Conservation (phyloP, 768 basidiomycete genomes). For the Tylopilus rubrobrunneus region DNA sequence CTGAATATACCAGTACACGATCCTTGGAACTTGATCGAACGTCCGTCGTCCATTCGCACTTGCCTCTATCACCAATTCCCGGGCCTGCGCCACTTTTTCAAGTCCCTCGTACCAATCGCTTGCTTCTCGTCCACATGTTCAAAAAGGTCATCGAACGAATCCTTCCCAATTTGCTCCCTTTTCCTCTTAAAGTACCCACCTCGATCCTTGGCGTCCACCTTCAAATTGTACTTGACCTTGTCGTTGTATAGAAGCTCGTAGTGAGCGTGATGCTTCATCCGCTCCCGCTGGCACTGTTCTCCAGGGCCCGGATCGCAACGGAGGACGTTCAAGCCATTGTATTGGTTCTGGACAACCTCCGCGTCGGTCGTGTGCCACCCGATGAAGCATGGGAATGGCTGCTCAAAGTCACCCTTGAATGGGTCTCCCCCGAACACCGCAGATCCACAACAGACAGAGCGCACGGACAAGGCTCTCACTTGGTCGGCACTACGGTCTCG, state of each 20-base stretch:
- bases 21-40: too few species aligned
- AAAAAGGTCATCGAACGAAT: background rate
- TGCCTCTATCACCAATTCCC: too few species aligned
- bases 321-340: conserved; percentile 7
- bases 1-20: too few species aligned
- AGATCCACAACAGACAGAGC: background rate
- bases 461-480: background rate
- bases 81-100: too few species aligned
- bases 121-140: background rate
- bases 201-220: background rate
- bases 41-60: too few species aligned
- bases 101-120: background rate
- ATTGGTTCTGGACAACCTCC: background rate
- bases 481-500: rapidly evolving
- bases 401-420: background rate
- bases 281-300: background rate
- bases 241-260: background rate
- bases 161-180: background rate
- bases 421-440: background rate
- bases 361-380: conserved; percentile 5
- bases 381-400: conserved; percentile 1
- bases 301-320: background rate
- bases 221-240: background rate
- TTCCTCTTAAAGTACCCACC: background rate
- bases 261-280: background rate